Evolutionary conservation across 495 filamentous ascomycete species (phyloP).

Genomic region (Penicillium coffeae): DNA sequence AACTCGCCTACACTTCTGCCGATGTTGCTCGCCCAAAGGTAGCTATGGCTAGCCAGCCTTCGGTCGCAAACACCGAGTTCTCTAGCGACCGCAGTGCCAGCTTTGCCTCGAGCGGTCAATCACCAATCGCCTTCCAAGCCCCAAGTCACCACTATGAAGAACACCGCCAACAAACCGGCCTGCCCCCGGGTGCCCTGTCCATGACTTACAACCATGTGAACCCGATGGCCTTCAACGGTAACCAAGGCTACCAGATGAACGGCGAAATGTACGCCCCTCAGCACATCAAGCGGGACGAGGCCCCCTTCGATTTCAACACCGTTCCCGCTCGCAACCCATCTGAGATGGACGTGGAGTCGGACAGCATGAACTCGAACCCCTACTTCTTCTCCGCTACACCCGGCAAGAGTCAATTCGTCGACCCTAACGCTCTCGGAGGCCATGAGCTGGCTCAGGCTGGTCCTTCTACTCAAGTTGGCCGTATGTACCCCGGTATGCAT

Average conservation of each 20-base stretch:
- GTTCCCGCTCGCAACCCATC: conserved; percentile 46
- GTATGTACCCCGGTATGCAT: conserved; percentile 87
- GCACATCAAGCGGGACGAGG: conserved; percentile 51
- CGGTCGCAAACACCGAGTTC: conserved; percentile 38
- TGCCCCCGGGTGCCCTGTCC: conserved; percentile 73
- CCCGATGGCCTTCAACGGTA: conserved; percentile 49
- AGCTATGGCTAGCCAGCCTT: conserved; percentile 33
- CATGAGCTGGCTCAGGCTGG: conserved; percentile 47
- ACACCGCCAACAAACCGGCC: conserved; percentile 86
- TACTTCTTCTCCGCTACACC: conserved; percentile 38
- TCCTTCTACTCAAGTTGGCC: conserved; percentile 56
- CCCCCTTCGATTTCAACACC: conserved; percentile 51
- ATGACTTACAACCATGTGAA: conserved; percentile 61
- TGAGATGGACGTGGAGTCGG: conserved; percentile 55
- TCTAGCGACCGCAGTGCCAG: conserved; percentile 38
- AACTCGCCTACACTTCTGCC: conserved; percentile 40
- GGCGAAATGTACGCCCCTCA: conserved; percentile 41
- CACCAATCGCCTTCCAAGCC: conserved; percentile 59
- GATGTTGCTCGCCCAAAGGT: conserved; percentile 40
- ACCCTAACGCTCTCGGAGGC: conserved; percentile 66
- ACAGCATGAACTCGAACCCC: conserved; percentile 61
- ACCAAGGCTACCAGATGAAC: conserved; percentile 42
- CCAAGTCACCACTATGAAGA: conserved; percentile 91
- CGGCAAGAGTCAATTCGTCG: conserved; percentile 52
- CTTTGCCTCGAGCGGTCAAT: conserved; percentile 40